Base-by-base conservation (phyloP, 2,329 filamentous ascomycete species). In the Coniochaeta ligniaria region DNA sequence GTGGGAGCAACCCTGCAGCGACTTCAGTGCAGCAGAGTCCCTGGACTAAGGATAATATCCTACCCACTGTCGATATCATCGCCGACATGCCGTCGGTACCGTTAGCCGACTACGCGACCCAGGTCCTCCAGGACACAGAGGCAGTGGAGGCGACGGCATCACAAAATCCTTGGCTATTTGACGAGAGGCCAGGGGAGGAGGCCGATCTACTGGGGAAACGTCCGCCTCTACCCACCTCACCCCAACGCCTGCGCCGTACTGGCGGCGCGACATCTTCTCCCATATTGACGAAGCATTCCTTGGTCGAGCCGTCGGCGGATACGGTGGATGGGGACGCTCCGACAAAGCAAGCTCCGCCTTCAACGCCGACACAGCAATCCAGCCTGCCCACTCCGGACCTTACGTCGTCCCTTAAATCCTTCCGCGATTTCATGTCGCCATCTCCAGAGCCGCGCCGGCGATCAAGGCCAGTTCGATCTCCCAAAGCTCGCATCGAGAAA, bases 371-470 rank as follows among this genome's bases (percentile, higher is more conserved):
- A 3, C 62, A 63, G 20, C 66, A 63, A 3, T 72, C 71, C 24
- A 65, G 70, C 61, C 65, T 74, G 35, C 71, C 72, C 1, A 80
- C 78, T 0, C 77, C 80, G 6, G 78, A 83, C 57, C 75, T 78
- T 16, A 76, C 76, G 5, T 73, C 82, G 33, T 78, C 77, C 0
- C 73, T 83, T 65, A 82, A 80, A 63, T 76, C 80, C 0, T 84
- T 84, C 66, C 75, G 79, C 1, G 76, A 77, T 1, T 84, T 84
- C 66, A 77, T 81, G 66, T 79, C 79, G 0, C 77, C 79, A 0
- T 81, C 80, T 0, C 78, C 81, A 1, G 72, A 76, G 61, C 61
- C 66, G 64, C 50, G 68, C 66, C 6, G 62, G 3, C 22, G 35
- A 12, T 26, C 54, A 57, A 33, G 62, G 47, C 56, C 60, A 5